phyloP scores from a whole-genome alignment of 495 filamentous ascomycete genomes.

The Trichoderma asperelloides region DNA sequence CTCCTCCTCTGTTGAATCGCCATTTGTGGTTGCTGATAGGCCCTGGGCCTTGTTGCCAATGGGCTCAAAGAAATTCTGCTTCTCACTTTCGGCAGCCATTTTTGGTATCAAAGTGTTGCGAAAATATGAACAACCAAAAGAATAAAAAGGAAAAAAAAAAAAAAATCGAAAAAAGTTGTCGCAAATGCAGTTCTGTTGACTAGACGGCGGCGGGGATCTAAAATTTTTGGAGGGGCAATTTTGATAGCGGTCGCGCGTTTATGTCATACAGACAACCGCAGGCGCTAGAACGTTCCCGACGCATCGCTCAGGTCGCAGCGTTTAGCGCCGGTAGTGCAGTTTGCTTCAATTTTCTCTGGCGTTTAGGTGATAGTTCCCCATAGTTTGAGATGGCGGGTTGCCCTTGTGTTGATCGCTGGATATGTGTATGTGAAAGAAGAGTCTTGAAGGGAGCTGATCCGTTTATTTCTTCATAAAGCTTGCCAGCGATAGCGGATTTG shows the following conservation, averaged over 20 bases:
- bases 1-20: conserved; percentile 30
- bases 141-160: background rate
- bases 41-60: conserved; percentile 46
- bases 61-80: conserved; percentile 39
- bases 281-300: conserved; percentile 3
- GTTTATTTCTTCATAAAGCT: conserved; percentile 43
- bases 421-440: too few species aligned
- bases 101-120: background rate
- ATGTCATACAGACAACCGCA: conserved; percentile 19
- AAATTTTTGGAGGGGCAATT: conserved; percentile 26
- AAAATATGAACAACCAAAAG: background rate
- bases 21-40: conserved; percentile 29
- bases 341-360: background rate
- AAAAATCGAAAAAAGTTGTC: background rate
- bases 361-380: background rate
- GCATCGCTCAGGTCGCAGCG: background rate
- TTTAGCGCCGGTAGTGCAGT: background rate
- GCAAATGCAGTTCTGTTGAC: background rate
- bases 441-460: background rate
- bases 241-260: conserved; percentile 15
- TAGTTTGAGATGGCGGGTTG: background rate
- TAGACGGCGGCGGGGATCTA: conserved; percentile 4
- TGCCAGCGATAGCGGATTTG: conserved; percentile 34
- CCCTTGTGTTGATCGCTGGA: background rate
- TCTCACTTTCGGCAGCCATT: conserved; percentile 12